Percentiles rank a stretch among this genome's conserved stretches.
Evolutionary conservation across 169 alveolate genomes (phyloP).

Genomic region (Pseudocohnilembus persalinus): DNA sequence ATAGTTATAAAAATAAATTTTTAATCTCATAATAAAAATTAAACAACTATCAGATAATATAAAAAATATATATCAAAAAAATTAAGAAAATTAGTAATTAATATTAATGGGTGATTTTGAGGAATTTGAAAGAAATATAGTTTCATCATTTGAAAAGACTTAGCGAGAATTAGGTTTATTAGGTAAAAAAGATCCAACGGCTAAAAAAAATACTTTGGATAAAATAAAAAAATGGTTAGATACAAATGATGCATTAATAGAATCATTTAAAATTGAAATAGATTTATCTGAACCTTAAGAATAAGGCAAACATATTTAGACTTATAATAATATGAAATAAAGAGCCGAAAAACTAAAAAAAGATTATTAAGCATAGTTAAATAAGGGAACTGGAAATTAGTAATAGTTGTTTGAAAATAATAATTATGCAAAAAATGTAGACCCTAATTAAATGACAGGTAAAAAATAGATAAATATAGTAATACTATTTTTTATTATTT

Average conservation of each 20-base stretch:
- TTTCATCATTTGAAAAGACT: conserved; percentile 17
- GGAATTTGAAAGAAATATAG: conserved; percentile 29
- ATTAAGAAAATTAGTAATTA: no score
- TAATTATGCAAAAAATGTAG: conserved; percentile 2
- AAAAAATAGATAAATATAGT: conserved; percentile 28
- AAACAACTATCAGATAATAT: no score
- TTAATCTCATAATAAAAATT: no score
- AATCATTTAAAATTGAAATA: conserved; percentile 32
- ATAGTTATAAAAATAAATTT: no score
- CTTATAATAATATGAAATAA: conserved; percentile 14
- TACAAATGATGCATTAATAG: conserved; percentile 17
- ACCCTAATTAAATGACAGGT: conserved; percentile 28
- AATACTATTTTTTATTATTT: no score
- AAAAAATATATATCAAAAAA: no score
- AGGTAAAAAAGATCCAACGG: conserved; percentile 21
- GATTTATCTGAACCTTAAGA: conserved; percentile 7
- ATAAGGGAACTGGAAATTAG: conserved; percentile 14
- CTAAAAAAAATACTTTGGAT: conserved; percentile 22
- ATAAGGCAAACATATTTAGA: conserved; percentile 11
- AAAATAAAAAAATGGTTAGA: conserved; percentile 11
- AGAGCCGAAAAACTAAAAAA: conserved; percentile 26
- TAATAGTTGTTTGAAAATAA: conserved; percentile 29
- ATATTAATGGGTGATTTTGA: conserved; percentile 41
- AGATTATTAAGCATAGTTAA: conserved; percentile 30
- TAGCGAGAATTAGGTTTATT: conserved; percentile 29